These are phyloP conservation scores for Schizophyllum amplum DNA, from an alignment of 1,284 basidiomycete species.

Conservation along the genomic window DNA sequence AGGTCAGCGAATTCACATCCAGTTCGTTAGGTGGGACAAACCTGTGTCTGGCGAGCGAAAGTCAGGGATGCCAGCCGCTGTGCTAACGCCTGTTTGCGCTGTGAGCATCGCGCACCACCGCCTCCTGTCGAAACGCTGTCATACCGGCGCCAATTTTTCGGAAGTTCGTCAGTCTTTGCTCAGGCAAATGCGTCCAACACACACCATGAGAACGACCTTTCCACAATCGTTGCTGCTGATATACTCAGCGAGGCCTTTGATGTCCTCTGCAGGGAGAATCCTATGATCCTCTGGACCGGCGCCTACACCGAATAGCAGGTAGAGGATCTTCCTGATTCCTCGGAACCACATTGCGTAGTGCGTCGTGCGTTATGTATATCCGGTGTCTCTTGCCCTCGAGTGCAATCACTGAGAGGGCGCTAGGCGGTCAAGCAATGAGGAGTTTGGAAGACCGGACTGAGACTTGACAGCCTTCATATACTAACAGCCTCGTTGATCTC, in stretches of 20 bases:
- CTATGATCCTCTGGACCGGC: too few relatives aligned
- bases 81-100: conserved; percentile 52
- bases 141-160: conserved; percentile 55
- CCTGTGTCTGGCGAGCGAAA: conserved; percentile 74
- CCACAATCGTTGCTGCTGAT: conserved; percentile 59
- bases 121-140: neutral
- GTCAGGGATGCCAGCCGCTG: conserved; percentile 75
- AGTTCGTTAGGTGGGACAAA: conserved; percentile 17
- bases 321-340: too few relatives aligned
- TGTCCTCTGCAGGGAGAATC: too few relatives aligned
- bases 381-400: too few relatives aligned
- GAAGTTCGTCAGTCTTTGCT: conserved; percentile 2
- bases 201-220: conserved; percentile 67
- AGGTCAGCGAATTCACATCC: neutral
- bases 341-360: too few relatives aligned
- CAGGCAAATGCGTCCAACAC: conserved; percentile 13
- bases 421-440: too few relatives aligned
- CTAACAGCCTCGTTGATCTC: too few relatives aligned
- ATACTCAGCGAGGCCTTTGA: conserved; percentile 50
- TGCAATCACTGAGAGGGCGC: too few relatives aligned
- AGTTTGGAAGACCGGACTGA: too few relatives aligned
- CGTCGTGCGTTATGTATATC: too few relatives aligned
- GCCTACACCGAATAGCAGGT: too few relatives aligned
- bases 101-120: neutral
- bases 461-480: too few relatives aligned